A percentile compares a stretch with the other conserved stretches of the same genome.
Evolutionary conservation across 352 stramenopile species (phyloP).

Genomic region (Phytopythium chamaehyphon): DNA sequence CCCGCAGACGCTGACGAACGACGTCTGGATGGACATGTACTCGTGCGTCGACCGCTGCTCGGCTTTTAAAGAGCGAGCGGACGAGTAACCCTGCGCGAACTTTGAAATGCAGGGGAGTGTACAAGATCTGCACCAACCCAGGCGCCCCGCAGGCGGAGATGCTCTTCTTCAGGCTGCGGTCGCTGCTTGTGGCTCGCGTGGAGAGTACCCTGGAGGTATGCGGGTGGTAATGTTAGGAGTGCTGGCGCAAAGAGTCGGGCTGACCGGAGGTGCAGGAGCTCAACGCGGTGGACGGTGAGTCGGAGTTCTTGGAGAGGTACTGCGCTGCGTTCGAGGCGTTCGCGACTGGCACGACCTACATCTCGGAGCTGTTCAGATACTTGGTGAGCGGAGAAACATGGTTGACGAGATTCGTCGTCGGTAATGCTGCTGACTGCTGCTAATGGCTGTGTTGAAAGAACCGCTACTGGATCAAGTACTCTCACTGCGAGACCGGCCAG

Average conservation of each 20-base stretch:
- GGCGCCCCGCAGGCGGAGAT: conserved; percentile 75
- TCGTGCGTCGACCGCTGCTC: conserved; percentile 46
- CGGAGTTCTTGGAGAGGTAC: conserved; percentile 65
- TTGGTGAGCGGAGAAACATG: conserved; percentile 14
- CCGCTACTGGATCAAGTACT: conserved; percentile 87
- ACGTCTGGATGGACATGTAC: conserved; percentile 87
- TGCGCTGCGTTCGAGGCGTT: conserved; percentile 70
- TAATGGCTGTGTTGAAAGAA: conserved; percentile 39
- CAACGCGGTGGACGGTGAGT: conserved; percentile 49
- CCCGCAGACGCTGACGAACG: conserved; percentile 66
- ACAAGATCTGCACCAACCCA: conserved; percentile 87
- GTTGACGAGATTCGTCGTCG: background rate
- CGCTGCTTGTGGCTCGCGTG: conserved; percentile 64
- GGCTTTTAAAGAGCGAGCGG: background rate
- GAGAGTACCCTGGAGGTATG: conserved; percentile 50
- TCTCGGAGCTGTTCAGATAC: conserved; percentile 82
- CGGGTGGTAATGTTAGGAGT: background rate
- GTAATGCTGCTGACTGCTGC: too few species aligned
- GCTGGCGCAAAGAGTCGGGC: background rate
- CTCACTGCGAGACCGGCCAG: conserved; percentile 79
- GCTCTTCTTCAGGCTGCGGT: conserved; percentile 76
- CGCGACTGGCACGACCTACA: conserved; percentile 69
- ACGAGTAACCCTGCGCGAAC: background rate
- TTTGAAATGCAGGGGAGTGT: conserved; percentile 51
- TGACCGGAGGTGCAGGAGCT: conserved; percentile 24